A percentile compares a stretch with the other conserved stretches of the same genome.
These are phyloP conservation scores for Terfezia boudieri DNA, from an alignment of 495 filamentous ascomycete species.

Conservation along the genomic window DNA sequence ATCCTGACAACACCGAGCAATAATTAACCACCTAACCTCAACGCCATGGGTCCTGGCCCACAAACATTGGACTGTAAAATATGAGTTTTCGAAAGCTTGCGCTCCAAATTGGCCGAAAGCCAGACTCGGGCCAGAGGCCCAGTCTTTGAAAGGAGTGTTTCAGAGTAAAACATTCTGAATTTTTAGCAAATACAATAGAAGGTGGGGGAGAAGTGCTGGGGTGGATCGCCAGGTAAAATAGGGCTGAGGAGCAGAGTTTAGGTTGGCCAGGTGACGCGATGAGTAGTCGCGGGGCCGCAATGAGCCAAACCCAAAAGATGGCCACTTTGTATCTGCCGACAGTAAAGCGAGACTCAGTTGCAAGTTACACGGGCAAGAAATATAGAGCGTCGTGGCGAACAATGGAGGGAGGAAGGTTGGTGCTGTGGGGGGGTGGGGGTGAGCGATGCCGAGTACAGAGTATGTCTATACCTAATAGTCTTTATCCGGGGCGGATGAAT, in stretches of 20 bases:
- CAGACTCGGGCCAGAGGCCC: conserved; percentile 93
- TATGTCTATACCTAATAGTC: too few relatives aligned
- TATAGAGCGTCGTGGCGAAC: too few relatives aligned
- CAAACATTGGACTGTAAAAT: conserved; percentile 87
- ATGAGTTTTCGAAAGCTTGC: conserved; percentile 87
- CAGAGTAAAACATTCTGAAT: conserved; percentile 78
- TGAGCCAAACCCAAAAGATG: too few relatives aligned
- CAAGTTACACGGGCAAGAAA: too few relatives aligned
- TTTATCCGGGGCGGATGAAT: too few relatives aligned
- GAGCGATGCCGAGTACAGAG: too few relatives aligned
- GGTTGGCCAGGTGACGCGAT: too few relatives aligned
- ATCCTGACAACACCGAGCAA: conserved; percentile 90
- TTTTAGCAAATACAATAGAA: conserved; percentile 7
- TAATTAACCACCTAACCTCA: conserved; percentile 82
- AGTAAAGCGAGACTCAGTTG: too few relatives aligned
- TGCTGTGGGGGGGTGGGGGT: too few relatives aligned
- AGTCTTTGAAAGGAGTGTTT: conserved; percentile 84
- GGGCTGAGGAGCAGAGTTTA: neutral
- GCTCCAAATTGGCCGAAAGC: conserved; percentile 92
- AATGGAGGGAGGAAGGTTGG: too few relatives aligned
- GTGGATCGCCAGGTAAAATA: conserved; percentile 10
- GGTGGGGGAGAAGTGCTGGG: conserved; percentile 17
- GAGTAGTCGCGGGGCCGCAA: too few relatives aligned
- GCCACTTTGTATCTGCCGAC: too few relatives aligned
- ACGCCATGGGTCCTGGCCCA: conserved; percentile 83